Base-by-base conservation (phyloP, 2,329 filamentous ascomycete genomes). In the Fusarium tanahbumbuense region DNA sequence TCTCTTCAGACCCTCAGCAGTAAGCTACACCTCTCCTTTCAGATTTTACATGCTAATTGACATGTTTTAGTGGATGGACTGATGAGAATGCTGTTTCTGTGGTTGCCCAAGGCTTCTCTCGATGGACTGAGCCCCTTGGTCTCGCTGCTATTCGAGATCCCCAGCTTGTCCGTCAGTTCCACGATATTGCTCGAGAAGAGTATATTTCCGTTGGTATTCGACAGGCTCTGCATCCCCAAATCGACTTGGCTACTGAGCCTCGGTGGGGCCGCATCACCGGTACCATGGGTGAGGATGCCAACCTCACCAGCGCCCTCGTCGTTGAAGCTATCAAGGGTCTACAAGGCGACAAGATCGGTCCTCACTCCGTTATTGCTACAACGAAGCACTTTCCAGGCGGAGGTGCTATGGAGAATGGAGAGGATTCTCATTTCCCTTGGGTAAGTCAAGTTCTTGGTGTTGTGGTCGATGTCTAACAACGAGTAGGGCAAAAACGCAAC, bases 381-480 rank as follows among this genome's bases (percentile, higher is more conserved):
- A 85, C 84, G 0, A 87, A 87, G 74, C 85, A 87, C 65, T 87
- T 87, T 68, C 85, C 85, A 0, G 85, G 85, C 7, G 83, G 81
- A 10, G 85, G 85, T 0, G 81, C 85, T 0, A 79, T 83, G 70
- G 76, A 84, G 60, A 76, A 84, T 48, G 85, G 85, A 22, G 83
- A 86, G 48, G 85, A 87, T 68, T 81, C 83, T 18, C 85, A 87
- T 57, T 87, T 87, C 64, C 74, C 75, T 1, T 86, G 67, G 67
- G 67, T 59, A 63, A 52, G 52, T 32, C 11, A 20, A 5, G 5
- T 6, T 15, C 10, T 1, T 11, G 0, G 1, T 1, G 3, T 3
- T 23, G 5, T 44, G n/a, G 69, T 78, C 5, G 75, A 0, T 80
- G 2, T 34, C 52, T 70, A 25, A 70, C 6, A 13, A n/a, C 22